Evolutionary conservation across 352 stramenopile genomes (phyloP), one percentile per base, ranked within the genome.

Genomic region (Pythium grandisporangium): DNA sequence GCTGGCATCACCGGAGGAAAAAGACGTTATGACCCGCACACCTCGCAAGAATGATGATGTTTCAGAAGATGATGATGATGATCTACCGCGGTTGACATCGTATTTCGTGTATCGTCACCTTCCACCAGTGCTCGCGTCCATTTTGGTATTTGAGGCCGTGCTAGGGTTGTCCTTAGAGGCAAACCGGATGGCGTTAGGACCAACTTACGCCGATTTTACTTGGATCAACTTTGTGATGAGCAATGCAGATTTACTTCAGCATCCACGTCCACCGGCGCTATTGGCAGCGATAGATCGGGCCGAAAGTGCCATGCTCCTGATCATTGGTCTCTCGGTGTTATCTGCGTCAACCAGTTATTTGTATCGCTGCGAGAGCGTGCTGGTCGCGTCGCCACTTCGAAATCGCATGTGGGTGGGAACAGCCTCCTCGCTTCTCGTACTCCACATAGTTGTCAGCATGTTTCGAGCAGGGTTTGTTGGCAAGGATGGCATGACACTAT

Each of bases 41-140:
- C 80, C 80, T 39, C 70, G 68, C 44, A 93, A 93, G 58, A 93
- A 93, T 48, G 77, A 90, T 51, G 52, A 68, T 13, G 58, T 83
- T 11, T n/a, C n/a, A n/a, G n/a, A n/a, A n/a, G 71, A 78, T 21
- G 58, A 80, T 23, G 33, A 65, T 6, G 73, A 84, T 22, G 68
- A 88, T 38, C 47, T 86, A 2, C 57, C 71, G 13, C 61, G 76
- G 1, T 55, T 90, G 29, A 30, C 67, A 1, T 53, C 45, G 12
- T 93, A 93, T 39, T 90, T 90, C 55, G 36, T 84, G n/a, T 40
- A 68, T 8, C 70, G 79, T 6, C 76, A 89, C 48, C 48, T 90
- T 10, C 76, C 79, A 25, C 83, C 79, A 0, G 64, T 62, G 7
- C 30, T 90, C 6, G 23, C 75, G 6, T 59, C 61, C 2, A 81